A percentile compares a stretch with the other conserved stretches of the same genome.
phyloP scores from a whole-genome alignment of 2,329 filamentous ascomycete species.

The Volutella citrinella region DNA sequence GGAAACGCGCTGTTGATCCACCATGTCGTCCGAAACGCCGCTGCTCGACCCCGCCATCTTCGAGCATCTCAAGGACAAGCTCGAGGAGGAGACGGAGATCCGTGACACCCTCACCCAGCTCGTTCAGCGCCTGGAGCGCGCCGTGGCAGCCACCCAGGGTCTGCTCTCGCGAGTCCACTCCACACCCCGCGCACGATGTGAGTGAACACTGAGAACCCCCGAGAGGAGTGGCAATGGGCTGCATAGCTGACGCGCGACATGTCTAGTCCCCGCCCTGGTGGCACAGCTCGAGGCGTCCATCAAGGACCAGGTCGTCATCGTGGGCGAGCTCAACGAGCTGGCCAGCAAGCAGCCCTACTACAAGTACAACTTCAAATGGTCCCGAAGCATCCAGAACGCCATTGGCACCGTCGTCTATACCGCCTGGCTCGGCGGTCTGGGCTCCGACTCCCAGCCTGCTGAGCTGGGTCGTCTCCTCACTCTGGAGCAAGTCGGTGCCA shows the following conservation, averaged over 20 bases:
- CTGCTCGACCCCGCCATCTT: constrained; percentile 78
- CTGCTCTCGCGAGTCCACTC: constrained; percentile 87
- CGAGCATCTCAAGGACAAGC: constrained; percentile 79
- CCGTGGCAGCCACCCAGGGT: constrained; percentile 77
- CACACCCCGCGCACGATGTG: constrained; percentile 63
- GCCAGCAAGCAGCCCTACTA: constrained; percentile 93
- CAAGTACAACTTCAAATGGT: constrained; percentile 89
- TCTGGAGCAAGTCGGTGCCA: constrained; percentile 79
- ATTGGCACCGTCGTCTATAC: constrained; percentile 54
- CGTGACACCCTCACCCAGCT: constrained; percentile 82
- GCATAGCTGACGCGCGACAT: no score
- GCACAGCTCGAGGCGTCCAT: constrained; percentile 70
- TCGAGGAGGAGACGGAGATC: constrained; percentile 81
- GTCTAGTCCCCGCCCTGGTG: constrained; percentile 61
- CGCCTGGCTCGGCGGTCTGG: constrained; percentile 78
- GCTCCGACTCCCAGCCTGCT: constrained; percentile 47
- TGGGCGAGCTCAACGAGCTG: constrained; percentile 66
- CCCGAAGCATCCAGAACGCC: constrained; percentile 78
- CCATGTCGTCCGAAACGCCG: constrained; percentile 31
- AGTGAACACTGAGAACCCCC: no score
- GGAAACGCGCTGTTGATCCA: constrained; percentile 9
- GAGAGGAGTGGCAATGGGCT: no score
- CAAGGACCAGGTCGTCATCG: constrained; percentile 66
- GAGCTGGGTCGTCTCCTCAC: constrained; percentile 70
- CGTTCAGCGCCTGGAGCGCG: constrained; percentile 76